Evolutionary conservation across 2,329 filamentous ascomycete genomes (phyloP).

Genomic region (Arthrobotrys megalospora): DNA sequence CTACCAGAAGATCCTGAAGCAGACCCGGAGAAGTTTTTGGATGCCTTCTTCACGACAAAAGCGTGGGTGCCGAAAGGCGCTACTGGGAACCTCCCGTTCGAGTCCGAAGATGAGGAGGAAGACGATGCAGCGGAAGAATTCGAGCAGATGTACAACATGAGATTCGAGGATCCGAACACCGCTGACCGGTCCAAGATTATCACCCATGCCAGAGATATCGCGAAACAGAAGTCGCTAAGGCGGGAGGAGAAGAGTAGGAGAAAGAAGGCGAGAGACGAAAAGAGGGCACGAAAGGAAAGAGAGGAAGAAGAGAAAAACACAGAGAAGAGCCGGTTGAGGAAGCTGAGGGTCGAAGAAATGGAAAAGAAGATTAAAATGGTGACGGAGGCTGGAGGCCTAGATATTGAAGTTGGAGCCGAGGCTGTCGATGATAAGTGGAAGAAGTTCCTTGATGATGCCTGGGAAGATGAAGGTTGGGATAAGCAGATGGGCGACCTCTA

Average conservation of each 20-base stretch:
- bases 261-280: constrained; percentile 83
- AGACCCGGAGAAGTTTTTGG: constrained; percentile 92
- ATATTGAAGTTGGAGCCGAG: constrained; percentile 54
- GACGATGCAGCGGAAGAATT: constrained; percentile 84
- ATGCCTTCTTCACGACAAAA: constrained; percentile 91
- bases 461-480: constrained; percentile 89
- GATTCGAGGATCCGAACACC: constrained; percentile 87
- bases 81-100: constrained; percentile 73
- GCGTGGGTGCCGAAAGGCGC: constrained; percentile 83
- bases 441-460: constrained; percentile 86
- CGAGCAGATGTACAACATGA: constrained; percentile 91
- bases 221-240: constrained; percentile 85
- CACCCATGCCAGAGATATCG: constrained; percentile 84
- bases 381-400: constrained; percentile 85
- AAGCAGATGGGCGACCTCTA: constrained; percentile 89
- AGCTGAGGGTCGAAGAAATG: constrained; percentile 90
- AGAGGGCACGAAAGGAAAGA: constrained; percentile 82
- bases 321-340: constrained; percentile 86
- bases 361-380: constrained; percentile 89
- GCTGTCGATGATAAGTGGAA: constrained; percentile 78
- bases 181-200: constrained; percentile 74
- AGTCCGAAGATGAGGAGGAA: constrained; percentile 86
- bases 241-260: constrained; percentile 84
- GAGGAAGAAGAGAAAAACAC: constrained; percentile 82
- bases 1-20: constrained; percentile 77